These are phyloP conservation scores for Sergeia podlipaevii DNA, from an alignment of 208 protist species.

Conservation along the genomic window DNA sequence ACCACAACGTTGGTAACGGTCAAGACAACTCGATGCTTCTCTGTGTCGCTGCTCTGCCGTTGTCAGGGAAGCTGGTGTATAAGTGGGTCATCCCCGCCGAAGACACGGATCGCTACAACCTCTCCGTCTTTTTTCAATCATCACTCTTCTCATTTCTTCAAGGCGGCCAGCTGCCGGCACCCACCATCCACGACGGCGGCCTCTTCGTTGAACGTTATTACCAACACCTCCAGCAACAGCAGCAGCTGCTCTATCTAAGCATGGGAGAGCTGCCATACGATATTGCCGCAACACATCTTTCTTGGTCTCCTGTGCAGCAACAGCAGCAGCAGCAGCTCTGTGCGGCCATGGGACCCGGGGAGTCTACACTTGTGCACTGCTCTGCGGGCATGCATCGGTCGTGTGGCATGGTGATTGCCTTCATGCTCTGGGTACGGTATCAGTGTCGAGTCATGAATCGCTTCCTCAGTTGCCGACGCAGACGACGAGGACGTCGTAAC, in stretches of 20 bases:
- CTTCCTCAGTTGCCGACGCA: neutral
- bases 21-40: conserved; percentile 28
- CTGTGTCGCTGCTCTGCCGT: conserved; percentile 33
- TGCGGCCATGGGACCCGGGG: neutral
- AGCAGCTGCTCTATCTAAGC: neutral
- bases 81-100: conserved; percentile 64
- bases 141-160: conserved; percentile 61
- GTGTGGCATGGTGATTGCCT: conserved; percentile 55
- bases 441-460: conserved; percentile 19
- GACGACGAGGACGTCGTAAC: no score
- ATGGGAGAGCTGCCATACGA: neutral
- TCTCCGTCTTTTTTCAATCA: conserved; percentile 68
- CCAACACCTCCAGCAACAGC: neutral
- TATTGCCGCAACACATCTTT: neutral
- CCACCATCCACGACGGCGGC: conserved; percentile 7
- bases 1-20: no score
- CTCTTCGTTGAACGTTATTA: neutral
- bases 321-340: neutral
- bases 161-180: conserved; percentile 35
- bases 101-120: conserved; percentile 61
- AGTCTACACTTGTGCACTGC: conserved; percentile 55
- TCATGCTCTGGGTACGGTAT: conserved; percentile 58
- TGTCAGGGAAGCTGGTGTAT: conserved; percentile 36
- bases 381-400: conserved; percentile 87
- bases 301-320: neutral